Base-by-base conservation (phyloP, 169 alveolate species). In the Cryptosporidium sp. region DNA sequence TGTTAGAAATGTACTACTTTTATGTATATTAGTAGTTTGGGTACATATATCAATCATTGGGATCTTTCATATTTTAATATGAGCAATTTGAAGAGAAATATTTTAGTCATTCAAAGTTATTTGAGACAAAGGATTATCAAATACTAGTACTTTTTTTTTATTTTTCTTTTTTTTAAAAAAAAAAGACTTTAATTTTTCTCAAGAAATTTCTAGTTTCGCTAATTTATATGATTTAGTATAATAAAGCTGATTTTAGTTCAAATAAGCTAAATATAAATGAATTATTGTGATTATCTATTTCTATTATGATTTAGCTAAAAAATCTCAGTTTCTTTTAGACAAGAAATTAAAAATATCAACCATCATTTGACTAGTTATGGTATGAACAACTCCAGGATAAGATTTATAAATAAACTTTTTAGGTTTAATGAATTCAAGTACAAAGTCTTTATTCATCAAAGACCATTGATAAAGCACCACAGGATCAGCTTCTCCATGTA, bases 401-500 rank as follows among this genome's bases (percentile, higher is more conserved):
- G 75, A 62, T 65, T 65, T 80, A 12, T 80, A 62, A 9, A 52
- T 23, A 29, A 62, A 80, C 33, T 65, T 80, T 45, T 80, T 80
- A 44, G 75, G 89, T 37, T 61, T 80, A 29, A 80, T 37, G 23
- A 5, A 23, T 6, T 29, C 12, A 16, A 61, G 89, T 23, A 80
- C 48, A 65, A 37, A 62, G 2, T 80, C 80, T 21, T 48, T 60
- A 23, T 53, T 44, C 69, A 60, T 61, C 26, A 23, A 26, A 18
- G 89, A 80, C 89, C 89, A 80, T 37, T 62, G 69, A 23, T 44
- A 26, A 6, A 65, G 65, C 14, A 80, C 75, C 39, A 60, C 68
- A 12, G 89, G 89, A 65, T 80, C 89, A 18, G 75, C 73, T 31
- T 80, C 89, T 60, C 89, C 89, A 65, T 80, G 89, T 23, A 80